Evolutionary conservation across 768 basidiomycete genomes (phyloP), one percentile per base, ranked within the genome.

Genomic region (Nidula microcarpa): DNA sequence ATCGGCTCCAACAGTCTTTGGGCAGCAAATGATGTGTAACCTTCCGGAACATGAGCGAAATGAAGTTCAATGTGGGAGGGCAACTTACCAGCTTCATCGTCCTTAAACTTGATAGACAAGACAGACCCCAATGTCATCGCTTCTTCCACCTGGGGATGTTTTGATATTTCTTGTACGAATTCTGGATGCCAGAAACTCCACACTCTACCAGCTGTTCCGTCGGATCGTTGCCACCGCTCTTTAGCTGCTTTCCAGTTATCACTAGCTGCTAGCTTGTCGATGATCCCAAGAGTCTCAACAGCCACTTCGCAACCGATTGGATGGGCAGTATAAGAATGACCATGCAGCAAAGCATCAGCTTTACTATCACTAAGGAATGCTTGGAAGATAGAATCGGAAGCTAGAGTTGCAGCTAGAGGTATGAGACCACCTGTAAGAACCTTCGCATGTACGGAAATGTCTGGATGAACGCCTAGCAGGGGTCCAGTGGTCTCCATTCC

Each of bases 281-380:
- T 64, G 54, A 89, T 70, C 34, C 80, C 73, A 41, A 98, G 74
- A 3, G 94, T 82, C 68, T 86, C 82, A 58, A 87, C 86, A 0
- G 96, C 96, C 10, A 97, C 91, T 57, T 90, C 87, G 68, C 96
- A 98, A 0, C 94, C 96, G 37, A 97, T 78, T 0, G 96, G 83
- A 65, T 97, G 91, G 2, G 96, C 96, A 0, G 93, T 97, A 67
- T 98, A 98, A 53, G 90, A 93, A 66, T 98, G 96, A 0, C 96
- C 96, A 56, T 98, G 96, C 2, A 98, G 73, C 11, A 98, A 73
- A 13, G 96, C 94, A 55, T 90, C 82, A n/a, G 77, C 79, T 67
- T 98, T 98, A 35, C 76, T 77, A 34, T 80, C 76, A 34, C 90
- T 80, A 36, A 80, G 69, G 71, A 98, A 98, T 0, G 89, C 84